A percentile compares a stretch with the other conserved stretches of the same genome.
Evolutionary conservation across 352 stramenopile genomes (phyloP).

Genomic region (Phytophthora lateralis): DNA sequence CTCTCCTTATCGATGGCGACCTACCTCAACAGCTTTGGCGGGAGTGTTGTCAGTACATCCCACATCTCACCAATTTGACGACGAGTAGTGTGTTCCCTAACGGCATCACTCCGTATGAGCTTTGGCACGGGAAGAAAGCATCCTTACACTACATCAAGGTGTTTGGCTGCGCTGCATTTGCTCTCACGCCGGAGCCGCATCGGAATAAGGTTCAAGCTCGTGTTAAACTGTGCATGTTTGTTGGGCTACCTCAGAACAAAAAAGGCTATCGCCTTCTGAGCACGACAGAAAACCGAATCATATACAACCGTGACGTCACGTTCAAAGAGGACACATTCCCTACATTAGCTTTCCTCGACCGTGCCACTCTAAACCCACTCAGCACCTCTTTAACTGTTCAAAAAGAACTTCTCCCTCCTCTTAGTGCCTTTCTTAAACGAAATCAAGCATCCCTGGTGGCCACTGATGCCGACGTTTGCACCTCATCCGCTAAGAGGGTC

Average conservation of each 20-base stretch:
- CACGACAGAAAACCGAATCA: conserved; percentile 14
- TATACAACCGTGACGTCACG: conserved; percentile 16
- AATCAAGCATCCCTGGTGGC: not conserved
- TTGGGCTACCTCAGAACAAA: conserved; percentile 23
- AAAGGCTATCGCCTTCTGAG: conserved; percentile 15
- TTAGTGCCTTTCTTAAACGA: not conserved
- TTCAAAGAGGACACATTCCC: conserved; percentile 5
- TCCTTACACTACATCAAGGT: not conserved
- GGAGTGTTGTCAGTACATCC: conserved; percentile 5
- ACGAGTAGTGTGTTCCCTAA: not conserved
- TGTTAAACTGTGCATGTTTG: conserved; percentile 13
- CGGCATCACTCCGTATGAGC: not conserved
- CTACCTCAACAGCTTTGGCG: conserved; percentile 8
- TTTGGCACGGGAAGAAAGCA: not conserved
- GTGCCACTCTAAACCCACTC: not conserved
- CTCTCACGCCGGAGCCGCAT: not conserved
- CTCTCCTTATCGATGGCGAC: conserved; percentile 9
- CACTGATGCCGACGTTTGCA: not conserved
- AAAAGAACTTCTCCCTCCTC: not conserved
- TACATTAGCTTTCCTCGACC: conserved; percentile 5
- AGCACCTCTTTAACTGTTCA: conserved; percentile 1
- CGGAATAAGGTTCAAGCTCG: conserved; percentile 10
- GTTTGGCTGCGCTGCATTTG: not conserved
- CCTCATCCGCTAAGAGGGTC: not conserved
- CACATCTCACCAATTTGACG: not conserved